Evolutionary conservation across 2,329 filamentous ascomycete species (phyloP), one percentile per base, ranked within the genome.

Genomic region (Simplicillium sp.): DNA sequence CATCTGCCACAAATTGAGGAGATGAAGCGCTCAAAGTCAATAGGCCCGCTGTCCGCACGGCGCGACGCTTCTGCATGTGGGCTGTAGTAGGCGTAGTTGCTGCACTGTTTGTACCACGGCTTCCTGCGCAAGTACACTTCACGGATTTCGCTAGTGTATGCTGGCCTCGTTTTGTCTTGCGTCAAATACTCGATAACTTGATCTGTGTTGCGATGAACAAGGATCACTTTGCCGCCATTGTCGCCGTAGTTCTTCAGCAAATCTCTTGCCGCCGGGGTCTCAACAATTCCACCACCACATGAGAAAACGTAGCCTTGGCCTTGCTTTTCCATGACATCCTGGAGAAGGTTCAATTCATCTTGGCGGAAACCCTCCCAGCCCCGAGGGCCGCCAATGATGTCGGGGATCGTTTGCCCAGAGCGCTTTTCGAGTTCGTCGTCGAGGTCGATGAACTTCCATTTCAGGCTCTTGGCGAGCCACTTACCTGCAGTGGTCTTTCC

Each of bases 401-500:
- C 81, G 0, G 89, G 87, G 40, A 98, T 96, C 0, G 81, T 79
- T 65, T 80, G 82, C 13, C 80, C 80, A 42, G 80, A 71, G 16
- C 77, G 75, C 32, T 70, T 71, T 61, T 98, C 92, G 13, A 98
- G 73, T 55, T 94, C 87, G 2, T 80, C 78, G 57, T 98, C 92
- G 20, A 98, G 73, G 56, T 98, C 92, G 40, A 94, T 66, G 45
- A 95, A 82, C 7, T 84, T 80, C 56, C 87, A 80, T 38, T 80
- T 77, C 1, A 97, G 68, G 20, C 84, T 75, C 45, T 76, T 76
- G 1, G 84, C 81, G 54, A 92, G 82, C 87, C 89, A 95, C 12
- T 77, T 75, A 40, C 92, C 92, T 29, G 86, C 84, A 1, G 92
- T 98, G 1, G 92, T 96, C 67, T 98, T 98, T 18, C 92, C 92